These are phyloP conservation scores for Ramaria sp. DNA, from an alignment of 768 basidiomycete genomes.

Conservation along the genomic window DNA sequence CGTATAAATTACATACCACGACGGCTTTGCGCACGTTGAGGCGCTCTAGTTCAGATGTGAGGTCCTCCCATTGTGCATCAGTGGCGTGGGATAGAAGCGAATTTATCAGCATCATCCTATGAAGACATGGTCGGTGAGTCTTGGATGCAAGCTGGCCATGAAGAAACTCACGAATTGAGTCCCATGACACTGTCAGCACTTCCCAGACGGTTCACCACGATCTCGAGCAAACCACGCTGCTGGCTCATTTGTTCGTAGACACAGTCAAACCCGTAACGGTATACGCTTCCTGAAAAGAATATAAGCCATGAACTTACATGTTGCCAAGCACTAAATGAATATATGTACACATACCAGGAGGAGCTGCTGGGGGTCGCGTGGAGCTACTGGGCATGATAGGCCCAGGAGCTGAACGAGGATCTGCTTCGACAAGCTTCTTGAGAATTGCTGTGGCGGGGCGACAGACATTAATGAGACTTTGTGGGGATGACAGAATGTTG, in stretches of 20 bases:
- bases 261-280: slow-evolving; percentile 72
- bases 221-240: slow-evolving; percentile 60
- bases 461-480: slow-evolving; percentile 79
- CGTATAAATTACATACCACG: slow-evolving; percentile 39
- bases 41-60: slow-evolving; percentile 62
- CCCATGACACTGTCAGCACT: slow-evolving; percentile 82
- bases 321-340: not conserved
- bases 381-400: slow-evolving; percentile 51
- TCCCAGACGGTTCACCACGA: slow-evolving; percentile 68
- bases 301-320: not conserved
- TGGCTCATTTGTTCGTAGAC: slow-evolving; percentile 78
- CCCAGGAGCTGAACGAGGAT: slow-evolving; percentile 57
- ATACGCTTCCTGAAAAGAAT: slow-evolving; percentile 45
- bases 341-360: slow-evolving; percentile 21
- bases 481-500: slow-evolving; percentile 62
- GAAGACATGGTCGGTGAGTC: slow-evolving; percentile 11
- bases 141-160: not conserved
- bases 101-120: slow-evolving; percentile 84
- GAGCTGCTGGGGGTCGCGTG: slow-evolving; percentile 35
- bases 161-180: slow-evolving; percentile 52
- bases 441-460: slow-evolving; percentile 86
- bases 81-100: slow-evolving; percentile 72
- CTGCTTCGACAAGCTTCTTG: slow-evolving; percentile 82
- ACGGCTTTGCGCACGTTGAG: slow-evolving; percentile 75
- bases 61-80: slow-evolving; percentile 68